A percentile compares a stretch with the other conserved stretches of the same genome.
These are phyloP conservation scores for Xylariaceae sp. DNA, from an alignment of 2,329 filamentous ascomycete species.

Conservation along the genomic window DNA sequence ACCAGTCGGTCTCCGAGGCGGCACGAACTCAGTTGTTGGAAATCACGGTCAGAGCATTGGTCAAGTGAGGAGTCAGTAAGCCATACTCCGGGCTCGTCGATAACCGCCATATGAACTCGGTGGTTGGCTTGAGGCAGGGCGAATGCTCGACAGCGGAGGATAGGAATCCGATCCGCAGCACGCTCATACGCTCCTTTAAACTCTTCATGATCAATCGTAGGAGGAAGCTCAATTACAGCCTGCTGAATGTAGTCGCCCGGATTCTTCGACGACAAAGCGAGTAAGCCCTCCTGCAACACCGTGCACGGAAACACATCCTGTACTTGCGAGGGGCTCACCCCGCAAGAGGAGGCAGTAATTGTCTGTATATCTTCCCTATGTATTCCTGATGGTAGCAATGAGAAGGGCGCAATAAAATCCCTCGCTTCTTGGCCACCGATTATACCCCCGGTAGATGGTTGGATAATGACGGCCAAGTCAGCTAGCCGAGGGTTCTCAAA, in stretches of 20 bases:
- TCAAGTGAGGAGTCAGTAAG: background rate
- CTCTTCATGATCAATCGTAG: background rate
- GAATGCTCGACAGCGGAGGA: slow-evolving; percentile 12
- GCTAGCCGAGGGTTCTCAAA: too few relatives aligned
- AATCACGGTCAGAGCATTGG: background rate
- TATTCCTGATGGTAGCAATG: too few relatives aligned
- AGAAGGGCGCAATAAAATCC: too few relatives aligned
- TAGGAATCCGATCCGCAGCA: slow-evolving; percentile 3
- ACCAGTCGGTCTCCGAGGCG: background rate
- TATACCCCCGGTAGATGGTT: too few relatives aligned
- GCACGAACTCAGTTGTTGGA: slow-evolving; percentile 7
- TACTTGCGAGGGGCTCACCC: too few relatives aligned
- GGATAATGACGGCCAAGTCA: too few relatives aligned
- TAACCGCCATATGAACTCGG: background rate
- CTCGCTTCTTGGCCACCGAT: too few relatives aligned
- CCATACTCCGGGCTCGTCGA: background rate
- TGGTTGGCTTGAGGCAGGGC: slow-evolving; percentile 7
- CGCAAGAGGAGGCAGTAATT: background rate
- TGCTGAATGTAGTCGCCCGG: slow-evolving; percentile 2
- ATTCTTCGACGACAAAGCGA: slow-evolving; percentile 1
- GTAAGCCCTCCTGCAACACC: slow-evolving; percentile 10
- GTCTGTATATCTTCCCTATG: too few relatives aligned
- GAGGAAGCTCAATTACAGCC: slow-evolving; percentile 13
- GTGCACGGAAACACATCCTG: slow-evolving; percentile 6
- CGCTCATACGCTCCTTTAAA: slow-evolving; percentile 6